A percentile compares a stretch with the other conserved stretches of the same genome.
Evolutionary conservation across 2,329 filamentous ascomycete species (phyloP).

Genomic region (Fusarium nelsonii): DNA sequence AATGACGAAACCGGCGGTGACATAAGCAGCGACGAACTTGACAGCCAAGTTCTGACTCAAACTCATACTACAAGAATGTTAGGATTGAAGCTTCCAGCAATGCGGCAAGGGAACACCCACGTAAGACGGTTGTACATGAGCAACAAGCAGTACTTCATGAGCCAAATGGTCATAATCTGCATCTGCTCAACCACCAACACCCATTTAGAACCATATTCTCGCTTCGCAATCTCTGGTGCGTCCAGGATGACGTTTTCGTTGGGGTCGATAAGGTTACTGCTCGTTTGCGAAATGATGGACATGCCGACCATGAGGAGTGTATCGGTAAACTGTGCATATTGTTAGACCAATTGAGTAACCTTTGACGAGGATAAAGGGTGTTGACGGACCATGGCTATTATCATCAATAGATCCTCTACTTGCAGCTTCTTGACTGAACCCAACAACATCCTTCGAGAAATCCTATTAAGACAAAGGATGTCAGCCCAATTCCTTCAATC

Average conservation of each 20-base stretch:
- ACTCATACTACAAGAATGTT: constrained; percentile 54
- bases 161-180: constrained; percentile 70
- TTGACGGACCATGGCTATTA: constrained; percentile 62
- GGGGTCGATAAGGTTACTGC: constrained; percentile 69
- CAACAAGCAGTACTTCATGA: constrained; percentile 68
- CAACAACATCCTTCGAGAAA: constrained; percentile 56
- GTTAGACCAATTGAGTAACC: neutral
- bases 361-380: neutral
- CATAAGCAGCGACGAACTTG: constrained; percentile 62
- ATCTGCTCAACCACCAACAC: constrained; percentile 72
- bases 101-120: constrained; percentile 48
- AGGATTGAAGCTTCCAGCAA: neutral
- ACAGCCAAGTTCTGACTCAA: constrained; percentile 62
- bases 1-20: constrained; percentile 59
- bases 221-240: constrained; percentile 55
- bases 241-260: constrained; percentile 61
- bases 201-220: constrained; percentile 69
- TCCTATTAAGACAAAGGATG: constrained; percentile 38
- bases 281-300: constrained; percentile 67
- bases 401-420: constrained; percentile 67
- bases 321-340: constrained; percentile 56
- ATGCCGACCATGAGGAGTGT: constrained; percentile 67
- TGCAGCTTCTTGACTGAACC: constrained; percentile 64
- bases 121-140: constrained; percentile 69
- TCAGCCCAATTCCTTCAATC: neutral